A percentile compares a stretch with the other conserved stretches of the same genome.
Evolutionary conservation across 192 early-diverging fungal species (phyloP).

Genomic region (Podila minutissima): DNA sequence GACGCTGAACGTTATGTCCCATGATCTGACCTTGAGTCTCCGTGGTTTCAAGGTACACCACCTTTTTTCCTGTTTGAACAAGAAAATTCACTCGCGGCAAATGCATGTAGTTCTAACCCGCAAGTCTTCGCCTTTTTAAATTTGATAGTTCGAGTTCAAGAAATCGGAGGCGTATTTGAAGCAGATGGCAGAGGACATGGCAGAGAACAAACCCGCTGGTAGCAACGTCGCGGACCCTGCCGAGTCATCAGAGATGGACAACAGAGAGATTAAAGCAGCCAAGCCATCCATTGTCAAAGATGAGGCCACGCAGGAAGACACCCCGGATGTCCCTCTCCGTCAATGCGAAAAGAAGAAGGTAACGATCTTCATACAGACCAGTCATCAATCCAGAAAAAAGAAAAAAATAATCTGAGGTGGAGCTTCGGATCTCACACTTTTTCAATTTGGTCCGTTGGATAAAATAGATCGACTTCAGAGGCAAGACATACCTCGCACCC

Average conservation of each 20-base stretch:
- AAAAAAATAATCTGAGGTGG: too few relatives aligned
- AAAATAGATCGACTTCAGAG: slow-evolving; percentile 72
- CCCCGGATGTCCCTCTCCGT: slow-evolving; percentile 52
- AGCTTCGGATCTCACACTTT: neutral
- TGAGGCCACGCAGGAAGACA: slow-evolving; percentile 35
- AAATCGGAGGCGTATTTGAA: slow-evolving; percentile 44
- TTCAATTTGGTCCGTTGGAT: neutral
- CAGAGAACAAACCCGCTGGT: slow-evolving; percentile 12
- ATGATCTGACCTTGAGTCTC: slow-evolving; percentile 26
- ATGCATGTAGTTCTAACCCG: neutral
- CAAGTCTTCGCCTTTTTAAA: neutral
- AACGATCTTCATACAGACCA: neutral
- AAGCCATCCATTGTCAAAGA: slow-evolving; percentile 16
- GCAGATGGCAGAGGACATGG: slow-evolving; percentile 35
- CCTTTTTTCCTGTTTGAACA: neutral
- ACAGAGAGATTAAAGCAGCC: slow-evolving; percentile 22
- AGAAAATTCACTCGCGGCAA: neutral
- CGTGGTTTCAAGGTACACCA: slow-evolving; percentile 26
- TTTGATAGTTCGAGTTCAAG: slow-evolving; percentile 34
- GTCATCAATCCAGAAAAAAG: neutral
- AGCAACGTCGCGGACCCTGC: neutral
- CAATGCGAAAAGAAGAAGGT: slow-evolving; percentile 69
- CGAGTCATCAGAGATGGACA: slow-evolving; percentile 19
- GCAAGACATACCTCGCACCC: slow-evolving; percentile 94
- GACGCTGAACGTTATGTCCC: slow-evolving; percentile 19